Base-by-base conservation (phyloP, 1,284 basidiomycete genomes). In the Austroboletus novae-zelandiae region DNA sequence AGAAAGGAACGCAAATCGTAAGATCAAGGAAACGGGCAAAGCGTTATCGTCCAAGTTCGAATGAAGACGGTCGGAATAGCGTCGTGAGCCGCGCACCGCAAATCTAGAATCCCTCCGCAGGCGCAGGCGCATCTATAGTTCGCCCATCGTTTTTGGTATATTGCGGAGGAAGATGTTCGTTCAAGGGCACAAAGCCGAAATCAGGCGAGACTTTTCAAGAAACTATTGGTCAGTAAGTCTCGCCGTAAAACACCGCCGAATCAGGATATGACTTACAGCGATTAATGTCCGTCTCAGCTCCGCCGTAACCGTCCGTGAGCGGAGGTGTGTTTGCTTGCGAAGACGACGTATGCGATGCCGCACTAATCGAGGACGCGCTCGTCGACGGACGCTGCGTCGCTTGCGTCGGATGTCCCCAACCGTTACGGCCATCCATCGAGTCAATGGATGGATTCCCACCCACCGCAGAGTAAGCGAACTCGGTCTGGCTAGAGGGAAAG, bases 261-360 rank as follows among this genome's bases (percentile, higher is more conserved):
- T 51, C 44, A 53, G 53, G 48, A 55, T 42, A 46, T 45, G 55
- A 86, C 87, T 85, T 73, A 90, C 88, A 89, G 71, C 87, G 80
- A 64, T 81, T 85, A 65, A 89, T 86, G 69, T 86, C 85, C 53
- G 84, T 80, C 62, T 80, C 83, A 57, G 76, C 50, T 13, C 62
- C 79, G 51, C 80, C 80, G 58, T 79, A 80, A 43, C 80, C 80
- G 43, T 78, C 76, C 47, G 81, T 80, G 51, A 79, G 74, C 35
- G 89, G 88, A n/a, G 88, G 88, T 35, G 87, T 90, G 61, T 86
- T 85, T 43, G 89, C 86, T 68, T 89, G 84, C 46, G 84, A 80
- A 40, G 84, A 87, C 48, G 84, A 86, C 9, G 81, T 78, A 54
- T 85, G 84, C 37, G 82, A 84, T 15, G 84, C 84, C 20, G 81